These are phyloP conservation scores for Suillus bovinus DNA, from an alignment of 768 basidiomycete species.

Conservation along the genomic window DNA sequence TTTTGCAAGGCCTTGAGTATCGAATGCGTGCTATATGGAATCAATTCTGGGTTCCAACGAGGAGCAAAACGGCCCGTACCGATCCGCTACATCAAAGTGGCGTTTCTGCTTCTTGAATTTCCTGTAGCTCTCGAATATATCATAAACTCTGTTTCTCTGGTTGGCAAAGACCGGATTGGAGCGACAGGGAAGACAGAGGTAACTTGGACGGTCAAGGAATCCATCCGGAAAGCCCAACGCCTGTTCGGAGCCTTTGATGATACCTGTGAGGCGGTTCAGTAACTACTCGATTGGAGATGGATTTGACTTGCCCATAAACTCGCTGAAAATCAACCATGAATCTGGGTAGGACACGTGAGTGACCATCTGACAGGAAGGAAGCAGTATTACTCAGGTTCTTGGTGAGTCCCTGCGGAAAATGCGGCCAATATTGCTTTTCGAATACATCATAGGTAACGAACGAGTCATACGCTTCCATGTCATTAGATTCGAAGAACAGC, in stretches of 20 bases:
- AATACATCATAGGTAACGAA: conserved; percentile 51
- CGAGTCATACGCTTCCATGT: conserved; percentile 17
- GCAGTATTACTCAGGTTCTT: conserved; percentile 50
- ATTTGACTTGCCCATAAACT: conserved; percentile 55
- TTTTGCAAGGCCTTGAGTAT: conserved; percentile 40
- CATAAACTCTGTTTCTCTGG: conserved; percentile 50
- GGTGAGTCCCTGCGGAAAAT: conserved; percentile 49
- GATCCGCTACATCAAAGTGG: conserved; percentile 60
- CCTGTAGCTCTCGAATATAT: conserved; percentile 53
- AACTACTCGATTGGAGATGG: background rate
- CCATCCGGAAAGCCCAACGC: conserved; percentile 36
- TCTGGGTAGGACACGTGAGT: conserved; percentile 39
- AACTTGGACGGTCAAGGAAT: conserved; percentile 44
- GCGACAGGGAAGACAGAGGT: conserved; percentile 50
- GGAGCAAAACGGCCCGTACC: conserved; percentile 34
- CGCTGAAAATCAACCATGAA: conserved; percentile 60
- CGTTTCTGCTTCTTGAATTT: conserved; percentile 41
- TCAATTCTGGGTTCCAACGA: background rate
- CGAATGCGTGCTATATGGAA: conserved; percentile 45
- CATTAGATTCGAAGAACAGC: conserved; percentile 17
- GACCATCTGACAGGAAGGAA: background rate
- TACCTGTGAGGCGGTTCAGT: conserved; percentile 34
- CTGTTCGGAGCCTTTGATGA: conserved; percentile 67
- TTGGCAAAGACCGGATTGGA: conserved; percentile 55
- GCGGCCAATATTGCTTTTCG: conserved; percentile 55